These are phyloP conservation scores for Phytophthora nicotianae DNA, from an alignment of 352 stramenopile genomes.

Conservation along the genomic window DNA sequence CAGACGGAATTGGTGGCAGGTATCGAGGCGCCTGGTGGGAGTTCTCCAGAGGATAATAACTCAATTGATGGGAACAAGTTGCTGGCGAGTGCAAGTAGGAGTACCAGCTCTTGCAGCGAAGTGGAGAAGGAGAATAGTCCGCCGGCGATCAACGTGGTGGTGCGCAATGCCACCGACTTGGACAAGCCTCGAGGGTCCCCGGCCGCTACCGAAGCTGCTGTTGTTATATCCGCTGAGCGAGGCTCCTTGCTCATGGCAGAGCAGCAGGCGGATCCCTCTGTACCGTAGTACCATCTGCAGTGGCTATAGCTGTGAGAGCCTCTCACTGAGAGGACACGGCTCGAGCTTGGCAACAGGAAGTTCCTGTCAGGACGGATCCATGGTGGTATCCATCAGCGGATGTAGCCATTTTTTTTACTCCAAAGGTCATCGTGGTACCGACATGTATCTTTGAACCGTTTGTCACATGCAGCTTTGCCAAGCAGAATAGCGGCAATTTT, in stretches of 20 bases:
- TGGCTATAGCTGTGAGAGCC: background rate
- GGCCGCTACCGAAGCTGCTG: constrained; percentile 1
- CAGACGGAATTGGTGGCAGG: background rate
- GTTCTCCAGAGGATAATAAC: background rate
- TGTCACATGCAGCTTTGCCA: constrained; percentile 17
- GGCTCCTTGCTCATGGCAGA: constrained; percentile 10
- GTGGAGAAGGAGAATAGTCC: constrained; percentile 52
- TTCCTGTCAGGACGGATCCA: no score
- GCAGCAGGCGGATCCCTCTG: constrained; percentile 16
- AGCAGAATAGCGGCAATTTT: background rate
- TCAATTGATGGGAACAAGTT: constrained; percentile 18
- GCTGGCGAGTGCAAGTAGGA: constrained; percentile 12
- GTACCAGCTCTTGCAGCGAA: constrained; percentile 31
- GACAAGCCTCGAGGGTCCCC: constrained; percentile 10
- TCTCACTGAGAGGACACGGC: background rate
- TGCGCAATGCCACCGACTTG: constrained; percentile 5
- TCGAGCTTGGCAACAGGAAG: background rate
- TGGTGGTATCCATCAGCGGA: background rate
- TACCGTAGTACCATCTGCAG: constrained; percentile 9
- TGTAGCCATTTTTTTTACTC: constrained; percentile 9
- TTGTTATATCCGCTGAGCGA: background rate
- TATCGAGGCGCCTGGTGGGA: background rate
- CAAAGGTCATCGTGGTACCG: constrained; percentile 10
- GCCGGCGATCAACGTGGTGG: constrained; percentile 19
- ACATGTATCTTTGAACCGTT: constrained; percentile 29